Conservation (phyloP, 2,329 filamentous ascomycete species). For the Akanthomyces dipterigenus region DNA sequence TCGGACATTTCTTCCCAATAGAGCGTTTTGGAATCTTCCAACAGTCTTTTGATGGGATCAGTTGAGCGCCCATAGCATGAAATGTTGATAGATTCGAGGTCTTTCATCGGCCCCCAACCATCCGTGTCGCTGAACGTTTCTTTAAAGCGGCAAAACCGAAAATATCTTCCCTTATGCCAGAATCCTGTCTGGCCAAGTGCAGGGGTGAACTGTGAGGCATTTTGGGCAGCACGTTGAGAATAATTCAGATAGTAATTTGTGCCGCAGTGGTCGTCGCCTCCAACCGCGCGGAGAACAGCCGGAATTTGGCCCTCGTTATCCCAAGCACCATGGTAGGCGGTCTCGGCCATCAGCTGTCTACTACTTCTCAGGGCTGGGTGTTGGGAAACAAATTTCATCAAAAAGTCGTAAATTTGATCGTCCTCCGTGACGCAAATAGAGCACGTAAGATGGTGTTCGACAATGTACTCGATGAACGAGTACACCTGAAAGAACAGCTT, state of each 20-base stretch:
- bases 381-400: too few species aligned
- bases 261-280: slow-evolving; percentile 25
- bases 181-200: background rate
- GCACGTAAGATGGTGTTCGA: too few species aligned
- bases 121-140: background rate
- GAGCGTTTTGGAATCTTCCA: slow-evolving; percentile 39
- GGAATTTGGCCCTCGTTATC: too few species aligned
- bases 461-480: too few species aligned
- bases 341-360: too few species aligned
- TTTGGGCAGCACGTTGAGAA: background rate
- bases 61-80: background rate
- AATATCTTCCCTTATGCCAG: background rate
- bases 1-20: slow-evolving; percentile 47
- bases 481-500: too few species aligned
- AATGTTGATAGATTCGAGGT: background rate
- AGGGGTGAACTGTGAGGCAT: background rate
- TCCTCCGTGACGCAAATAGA: too few species aligned
- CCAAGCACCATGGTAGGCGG: too few species aligned
- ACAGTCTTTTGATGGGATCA: background rate
- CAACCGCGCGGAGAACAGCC: background rate
- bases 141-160: background rate
- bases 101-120: background rate
- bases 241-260: background rate
- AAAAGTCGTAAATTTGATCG: too few species aligned
- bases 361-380: too few species aligned